phyloP scores from a whole-genome alignment of 371 early-diverging fungal genomes.

The Rhizopus arrhizus region DNA sequence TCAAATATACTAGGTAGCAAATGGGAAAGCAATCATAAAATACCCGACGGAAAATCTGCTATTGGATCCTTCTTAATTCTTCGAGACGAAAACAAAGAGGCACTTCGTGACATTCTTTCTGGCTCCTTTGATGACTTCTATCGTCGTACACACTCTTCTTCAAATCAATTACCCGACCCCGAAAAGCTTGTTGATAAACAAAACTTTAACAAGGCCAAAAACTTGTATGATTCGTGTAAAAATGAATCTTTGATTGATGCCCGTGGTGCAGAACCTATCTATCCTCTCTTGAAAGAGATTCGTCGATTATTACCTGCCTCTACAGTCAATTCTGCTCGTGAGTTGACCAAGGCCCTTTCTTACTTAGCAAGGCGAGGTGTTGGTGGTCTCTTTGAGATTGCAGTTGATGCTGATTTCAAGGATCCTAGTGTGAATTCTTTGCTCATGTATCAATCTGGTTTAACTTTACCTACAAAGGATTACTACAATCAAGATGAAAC shows the following conservation, averaged over 20 bases:
- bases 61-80: slow-evolving; percentile 37
- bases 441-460: slow-evolving; percentile 51
- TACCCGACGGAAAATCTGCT: slow-evolving; percentile 55
- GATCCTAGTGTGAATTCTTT: slow-evolving; percentile 51
- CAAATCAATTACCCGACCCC: slow-evolving; percentile 39
- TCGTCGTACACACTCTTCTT: slow-evolving; percentile 19
- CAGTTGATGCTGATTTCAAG: slow-evolving; percentile 44
- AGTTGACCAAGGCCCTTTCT: slow-evolving; percentile 17
- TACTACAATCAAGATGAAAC: slow-evolving; percentile 55
- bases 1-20: slow-evolving; percentile 44
- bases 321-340: slow-evolving; percentile 40
- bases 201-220: slow-evolving; percentile 54
- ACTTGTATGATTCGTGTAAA: slow-evolving; percentile 60
- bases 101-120: slow-evolving; percentile 54
- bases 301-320: slow-evolving; percentile 29
- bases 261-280: slow-evolving; percentile 50
- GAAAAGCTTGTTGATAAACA: slow-evolving; percentile 42
- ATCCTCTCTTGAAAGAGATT: slow-evolving; percentile 47
- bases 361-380: slow-evolving; percentile 19
- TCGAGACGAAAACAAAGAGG: slow-evolving; percentile 60
- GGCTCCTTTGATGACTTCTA: slow-evolving; percentile 45
- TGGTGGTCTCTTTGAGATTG: slow-evolving; percentile 23
- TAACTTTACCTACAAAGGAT: slow-evolving; percentile 63
- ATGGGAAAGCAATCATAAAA: slow-evolving; percentile 48
- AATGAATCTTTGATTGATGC: slow-evolving; percentile 51